phyloP scores from a whole-genome alignment of 192 early-diverging fungal genomes.

The Chytriomyces hyalinus region DNA sequence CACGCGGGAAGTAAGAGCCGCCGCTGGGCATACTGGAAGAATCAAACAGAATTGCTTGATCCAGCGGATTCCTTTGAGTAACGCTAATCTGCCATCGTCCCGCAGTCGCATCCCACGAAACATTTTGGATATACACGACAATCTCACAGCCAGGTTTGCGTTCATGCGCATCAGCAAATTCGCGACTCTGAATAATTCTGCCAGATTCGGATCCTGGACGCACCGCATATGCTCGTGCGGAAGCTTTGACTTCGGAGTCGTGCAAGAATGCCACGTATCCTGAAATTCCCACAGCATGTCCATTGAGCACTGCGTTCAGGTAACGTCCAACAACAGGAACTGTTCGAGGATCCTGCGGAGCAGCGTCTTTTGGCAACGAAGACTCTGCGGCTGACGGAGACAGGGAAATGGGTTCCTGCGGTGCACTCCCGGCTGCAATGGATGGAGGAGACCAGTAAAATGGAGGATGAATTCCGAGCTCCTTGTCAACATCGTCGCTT shows the following conservation, averaged over 20 bases:
- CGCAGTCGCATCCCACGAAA: conserved; percentile 5
- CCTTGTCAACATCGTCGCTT: neutral
- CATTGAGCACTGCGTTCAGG: conserved; percentile 29
- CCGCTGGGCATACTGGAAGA: neutral
- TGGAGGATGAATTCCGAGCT: conserved; percentile 16
- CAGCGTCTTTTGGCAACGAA: neutral
- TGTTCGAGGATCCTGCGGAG: neutral
- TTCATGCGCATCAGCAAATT: conserved; percentile 10
- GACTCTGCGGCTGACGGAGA: neutral
- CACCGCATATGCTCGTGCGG: neutral
- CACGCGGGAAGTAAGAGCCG: neutral
- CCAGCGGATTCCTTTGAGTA: conserved; percentile 25
- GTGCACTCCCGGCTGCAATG: neutral
- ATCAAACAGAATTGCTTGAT: conserved; percentile 8
- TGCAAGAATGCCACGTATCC: conserved; percentile 30
- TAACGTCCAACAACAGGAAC: conserved; percentile 20
- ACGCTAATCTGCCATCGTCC: conserved; percentile 29
- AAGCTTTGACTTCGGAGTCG: conserved; percentile 8
- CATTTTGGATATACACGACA: conserved; percentile 20
- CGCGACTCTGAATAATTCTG: neutral
- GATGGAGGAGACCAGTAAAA: conserved; percentile 16
- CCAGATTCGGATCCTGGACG: neutral
- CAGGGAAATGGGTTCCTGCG: neutral
- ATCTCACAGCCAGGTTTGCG: conserved; percentile 20
- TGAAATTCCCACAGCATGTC: conserved; percentile 27